Percentiles rank a stretch among this genome's conserved stretches.
Evolutionary conservation across 768 basidiomycete species (phyloP).

Genomic region (Amanita molliuscula): DNA sequence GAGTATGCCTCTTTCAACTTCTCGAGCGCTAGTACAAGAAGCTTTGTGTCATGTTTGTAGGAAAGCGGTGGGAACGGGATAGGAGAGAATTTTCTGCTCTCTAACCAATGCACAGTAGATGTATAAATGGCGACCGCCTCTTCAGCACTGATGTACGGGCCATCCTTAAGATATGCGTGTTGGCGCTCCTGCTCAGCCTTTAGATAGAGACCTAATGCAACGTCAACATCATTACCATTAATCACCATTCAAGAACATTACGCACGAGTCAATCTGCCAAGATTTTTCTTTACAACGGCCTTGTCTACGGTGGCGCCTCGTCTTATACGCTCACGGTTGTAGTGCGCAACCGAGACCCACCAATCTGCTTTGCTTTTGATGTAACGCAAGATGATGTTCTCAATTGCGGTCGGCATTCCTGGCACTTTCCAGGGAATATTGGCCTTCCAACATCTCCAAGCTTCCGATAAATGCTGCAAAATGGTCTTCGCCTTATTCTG

Average conservation of each 20-base stretch:
- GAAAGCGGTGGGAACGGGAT: conserved; percentile 99
- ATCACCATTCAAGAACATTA: conserved; percentile 5
- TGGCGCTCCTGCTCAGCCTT: conserved; percentile 99
- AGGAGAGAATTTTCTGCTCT: conserved; percentile 94
- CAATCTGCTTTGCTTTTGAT: conserved; percentile 99
- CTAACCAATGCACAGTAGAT: conserved; percentile 97
- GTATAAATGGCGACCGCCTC: conserved; percentile 99
- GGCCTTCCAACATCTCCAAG: conserved; percentile 97
- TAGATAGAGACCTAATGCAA: conserved; percentile 62
- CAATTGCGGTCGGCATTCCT: conserved; percentile 98
- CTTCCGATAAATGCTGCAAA: conserved; percentile 94
- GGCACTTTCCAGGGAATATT: conserved; percentile 99
- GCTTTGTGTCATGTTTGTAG: conserved; percentile 98
- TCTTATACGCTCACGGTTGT: conserved; percentile 95
- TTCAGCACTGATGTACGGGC: conserved; percentile 97
- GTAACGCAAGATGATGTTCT: conserved; percentile 97
- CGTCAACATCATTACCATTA: conserved; percentile 7
- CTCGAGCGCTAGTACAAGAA: conserved; percentile 92
- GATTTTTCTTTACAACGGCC: conserved; percentile 98
- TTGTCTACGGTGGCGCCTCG: conserved; percentile 97
- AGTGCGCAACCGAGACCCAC: conserved; percentile 98
- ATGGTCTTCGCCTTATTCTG: conserved; percentile 99
- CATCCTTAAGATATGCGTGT: conserved; percentile 98
- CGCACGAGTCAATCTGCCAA: conserved; percentile 91
- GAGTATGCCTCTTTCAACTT: conserved; percentile 99